Evolutionary conservation across 495 filamentous ascomycete genomes (phyloP).

Genomic region (Aspergillus haitiensis): DNA sequence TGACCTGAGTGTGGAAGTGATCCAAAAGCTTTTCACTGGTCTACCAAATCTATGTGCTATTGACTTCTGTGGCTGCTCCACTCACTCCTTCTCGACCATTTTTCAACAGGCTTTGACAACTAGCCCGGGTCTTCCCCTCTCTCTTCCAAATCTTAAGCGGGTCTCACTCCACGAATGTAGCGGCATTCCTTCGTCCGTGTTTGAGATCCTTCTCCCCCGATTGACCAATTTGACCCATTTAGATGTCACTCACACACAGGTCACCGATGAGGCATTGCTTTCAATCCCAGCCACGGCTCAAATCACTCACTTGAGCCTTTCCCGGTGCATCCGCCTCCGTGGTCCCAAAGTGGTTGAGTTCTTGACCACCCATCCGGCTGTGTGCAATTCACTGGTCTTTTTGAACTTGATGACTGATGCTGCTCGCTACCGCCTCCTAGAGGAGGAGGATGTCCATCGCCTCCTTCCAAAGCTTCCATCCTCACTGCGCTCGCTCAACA

Average conservation of each 20-base stretch:
- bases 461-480: constrained; percentile 68
- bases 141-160: constrained; percentile 60
- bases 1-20: constrained; percentile 66
- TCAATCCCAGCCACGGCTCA: constrained; percentile 70
- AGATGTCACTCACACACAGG: constrained; percentile 75
- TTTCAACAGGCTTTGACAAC: constrained; percentile 50
- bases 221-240: constrained; percentile 72
- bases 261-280: constrained; percentile 70
- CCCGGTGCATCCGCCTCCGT: constrained; percentile 71
- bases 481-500: constrained; percentile 71
- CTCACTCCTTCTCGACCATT: constrained; percentile 65
- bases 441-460: constrained; percentile 60
- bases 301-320: constrained; percentile 79
- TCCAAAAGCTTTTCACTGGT: constrained; percentile 68
- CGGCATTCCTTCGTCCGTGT: constrained; percentile 65
- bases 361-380: constrained; percentile 70
- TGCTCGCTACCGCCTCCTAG: constrained; percentile 70
- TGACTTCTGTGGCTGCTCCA: constrained; percentile 80
- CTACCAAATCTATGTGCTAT: constrained; percentile 67
- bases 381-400: constrained; percentile 62
- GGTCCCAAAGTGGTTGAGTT: constrained; percentile 69
- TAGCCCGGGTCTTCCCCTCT: constrained; percentile 44
- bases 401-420: constrained; percentile 76
- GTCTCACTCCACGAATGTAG: constrained; percentile 82
- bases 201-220: constrained; percentile 69